Base-by-base conservation (phyloP, 73 alveolate genomes). In the Uronychia setigera region DNA sequence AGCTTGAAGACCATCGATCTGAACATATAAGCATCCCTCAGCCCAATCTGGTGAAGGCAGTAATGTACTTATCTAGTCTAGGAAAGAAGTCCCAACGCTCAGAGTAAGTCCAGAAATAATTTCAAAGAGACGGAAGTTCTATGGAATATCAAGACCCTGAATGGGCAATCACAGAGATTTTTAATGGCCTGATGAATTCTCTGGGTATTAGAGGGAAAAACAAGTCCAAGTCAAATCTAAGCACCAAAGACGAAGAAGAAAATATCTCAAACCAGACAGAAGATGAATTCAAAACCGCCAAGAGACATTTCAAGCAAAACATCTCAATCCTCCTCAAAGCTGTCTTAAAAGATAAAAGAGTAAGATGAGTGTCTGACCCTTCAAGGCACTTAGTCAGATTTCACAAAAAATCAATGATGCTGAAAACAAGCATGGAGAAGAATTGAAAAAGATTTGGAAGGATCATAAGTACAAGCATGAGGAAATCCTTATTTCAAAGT, bases 291-390 rank as follows among this genome's bases (percentile, higher is more conserved):
- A 46, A 46, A 46, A 19, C 67, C 19, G n/a, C 5, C 5, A 46
- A 46, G 19, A 46, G 19, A 19, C 5, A 46, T 11, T 46, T 46
- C 67, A 46, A 19, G 67, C 5, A 46, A 19, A 46, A 46, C 19
- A 46, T 46, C 19, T 76, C 19, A 5, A 9, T 76, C 28, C 25
- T 76, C n/a, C 5, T 31, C 5, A 76, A 32, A 76, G 81, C 81
- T 5, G 59, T 31, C 5, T 30, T 28, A 29, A 28, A 76, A 76
- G 81, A 76, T 31, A 76, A 76, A 76, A 76, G 81, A 31, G 67
- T 46, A 46, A 46, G 67, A 5, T 46, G 5, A 11, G 19, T 11
- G 5, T 46, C 5, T 46, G 5, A 46, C n/a, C n/a, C 67, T 11
- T 46, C 67, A 11, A 46, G 67, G 67, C 67, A 19, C 67, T 46